Base-by-base conservation (phyloP, 2,329 filamentous ascomycete genomes). In the Lasiodiplodia sp. region DNA sequence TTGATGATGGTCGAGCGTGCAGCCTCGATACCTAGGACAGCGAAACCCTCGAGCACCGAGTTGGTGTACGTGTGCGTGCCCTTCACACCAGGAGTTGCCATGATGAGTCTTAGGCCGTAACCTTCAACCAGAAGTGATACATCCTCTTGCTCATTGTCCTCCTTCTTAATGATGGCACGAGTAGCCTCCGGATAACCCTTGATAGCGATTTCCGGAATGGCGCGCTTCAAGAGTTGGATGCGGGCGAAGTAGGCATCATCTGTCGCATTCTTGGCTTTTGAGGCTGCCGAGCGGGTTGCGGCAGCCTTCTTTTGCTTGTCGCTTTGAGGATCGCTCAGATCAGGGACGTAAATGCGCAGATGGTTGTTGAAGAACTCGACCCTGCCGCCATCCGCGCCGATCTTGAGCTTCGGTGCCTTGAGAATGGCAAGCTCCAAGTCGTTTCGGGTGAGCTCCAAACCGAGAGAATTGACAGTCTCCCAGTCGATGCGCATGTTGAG, bases 11-110 rank as follows among this genome's bases (percentile, higher is more conserved):
- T 97, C 3, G 87, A 88, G 69, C 95, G 90, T 3, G 96, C 96
- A 0, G 96, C 96, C 83, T 99, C 96, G 74, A 99, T 97, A 62
- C 96, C 96, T 3, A 99, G 88, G 0, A 98, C 90, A 28, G 96
- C 90, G 44, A 88, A 87, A 74, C 90, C 91, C 81, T 99, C 96
- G 87, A 97, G 93, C 73, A 99, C 90, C 75, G 90, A 93, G 83
- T 99, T 99, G 71, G 91, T 91, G 10, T 86, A 87, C 2, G 90
- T 91, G 73, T 87, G 84, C 23, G 88, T 90, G 68, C 94, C 94
- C 68, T 96, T 86, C 5, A 99, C 92, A 71, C 96, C 96, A 71
- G 94, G 92, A 0, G 96, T 99, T 11, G 90, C 97, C 91, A 99
- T 96, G 82, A 94, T 97, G 37, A 89, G 87, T 53, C 89, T 88